These are phyloP conservation scores for Parasitella parasitica DNA, from an alignment of 371 early-diverging fungal genomes.

Conservation along the genomic window DNA sequence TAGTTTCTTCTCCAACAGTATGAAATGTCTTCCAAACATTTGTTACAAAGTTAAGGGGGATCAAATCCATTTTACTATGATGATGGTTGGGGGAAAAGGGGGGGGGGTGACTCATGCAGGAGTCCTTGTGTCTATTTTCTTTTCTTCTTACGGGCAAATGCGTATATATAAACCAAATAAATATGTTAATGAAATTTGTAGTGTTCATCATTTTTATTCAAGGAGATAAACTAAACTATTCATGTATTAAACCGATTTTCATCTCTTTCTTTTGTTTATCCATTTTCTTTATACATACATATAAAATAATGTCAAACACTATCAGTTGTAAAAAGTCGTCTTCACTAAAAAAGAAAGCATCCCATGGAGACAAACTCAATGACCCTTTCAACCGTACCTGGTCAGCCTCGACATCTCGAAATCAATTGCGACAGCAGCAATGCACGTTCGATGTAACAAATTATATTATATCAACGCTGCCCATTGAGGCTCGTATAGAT, in stretches of 20 bases:
- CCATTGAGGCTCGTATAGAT: conserved; percentile 13
- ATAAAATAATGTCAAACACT: not conserved
- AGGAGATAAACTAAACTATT: conserved; percentile 3
- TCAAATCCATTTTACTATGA: not conserved
- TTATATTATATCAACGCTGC: not conserved
- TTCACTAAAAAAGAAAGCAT: not conserved
- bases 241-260: not conserved
- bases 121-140: not conserved
- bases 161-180: not conserved
- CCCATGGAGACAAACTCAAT: not conserved
- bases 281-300: not conserved
- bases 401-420: not conserved
- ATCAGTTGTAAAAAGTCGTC: not conserved
- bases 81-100: not conserved
- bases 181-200: not conserved
- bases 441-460: not conserved
- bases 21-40: not conserved
- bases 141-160: not conserved
- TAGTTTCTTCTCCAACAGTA: not conserved
- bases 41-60: not conserved
- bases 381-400: conserved; percentile 1
- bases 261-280: not conserved
- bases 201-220: not conserved
- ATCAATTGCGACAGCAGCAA: not conserved
- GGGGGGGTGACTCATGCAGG: not conserved